These are phyloP conservation scores for Sclerotinia minor DNA, from an alignment of 2,329 filamentous ascomycete genomes.

Conservation along the genomic window DNA sequence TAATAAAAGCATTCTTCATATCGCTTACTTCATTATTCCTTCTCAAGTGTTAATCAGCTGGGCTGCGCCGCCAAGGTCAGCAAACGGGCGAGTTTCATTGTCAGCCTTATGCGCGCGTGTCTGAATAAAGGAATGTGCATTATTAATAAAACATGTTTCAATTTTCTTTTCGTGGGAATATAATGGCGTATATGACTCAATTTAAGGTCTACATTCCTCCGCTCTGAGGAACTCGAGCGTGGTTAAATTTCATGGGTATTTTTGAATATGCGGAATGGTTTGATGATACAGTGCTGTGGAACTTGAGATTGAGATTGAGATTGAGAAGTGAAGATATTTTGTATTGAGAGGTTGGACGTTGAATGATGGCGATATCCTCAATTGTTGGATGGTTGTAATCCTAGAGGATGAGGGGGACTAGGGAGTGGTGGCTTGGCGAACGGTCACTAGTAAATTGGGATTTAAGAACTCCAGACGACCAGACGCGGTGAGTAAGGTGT, in stretches of 20 bases:
- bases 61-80: background rate
- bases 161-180: background rate
- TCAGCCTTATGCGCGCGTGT: slow-evolving; percentile 2
- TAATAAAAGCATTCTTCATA: background rate
- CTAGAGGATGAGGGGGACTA: background rate
- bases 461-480: background rate
- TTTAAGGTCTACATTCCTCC: background rate
- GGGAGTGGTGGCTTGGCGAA: background rate
- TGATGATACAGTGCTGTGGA: background rate
- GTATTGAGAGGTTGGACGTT: too few relatives aligned
- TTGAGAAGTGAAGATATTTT: background rate
- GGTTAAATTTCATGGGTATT: background rate
- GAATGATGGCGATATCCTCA: background rate
- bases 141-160: background rate
- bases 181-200: background rate
- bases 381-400: slow-evolving; percentile 3
- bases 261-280: background rate
- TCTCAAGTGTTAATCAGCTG: background rate
- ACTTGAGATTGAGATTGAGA: background rate
- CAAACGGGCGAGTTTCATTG: background rate
- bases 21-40: background rate
- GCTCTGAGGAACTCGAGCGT: background rate
- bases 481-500: background rate
- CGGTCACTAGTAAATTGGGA: background rate
- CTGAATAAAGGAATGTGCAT: background rate